Conservation (phyloP, 78 protist genomes). For the Salpingoeca rosetta region DNA sequence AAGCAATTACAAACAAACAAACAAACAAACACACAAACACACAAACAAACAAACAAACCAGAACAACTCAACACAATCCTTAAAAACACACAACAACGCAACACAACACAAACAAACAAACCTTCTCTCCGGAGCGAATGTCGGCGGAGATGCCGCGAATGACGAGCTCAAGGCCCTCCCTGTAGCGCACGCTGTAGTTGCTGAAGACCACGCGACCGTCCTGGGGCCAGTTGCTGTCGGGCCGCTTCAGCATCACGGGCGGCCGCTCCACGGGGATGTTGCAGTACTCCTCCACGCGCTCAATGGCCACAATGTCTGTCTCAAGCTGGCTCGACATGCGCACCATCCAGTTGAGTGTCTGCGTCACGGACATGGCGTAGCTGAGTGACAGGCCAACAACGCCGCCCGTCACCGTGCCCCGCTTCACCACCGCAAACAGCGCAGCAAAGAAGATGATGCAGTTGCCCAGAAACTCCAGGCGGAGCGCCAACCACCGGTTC, state of each 20-base stretch:
- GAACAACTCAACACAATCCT: too few relatives aligned
- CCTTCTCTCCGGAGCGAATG: conserved; percentile 53
- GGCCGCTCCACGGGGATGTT: conserved; percentile 12
- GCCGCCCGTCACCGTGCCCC: conserved; percentile 34
- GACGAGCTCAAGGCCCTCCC: conserved; percentile 59
- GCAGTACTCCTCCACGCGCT: conserved; percentile 48
- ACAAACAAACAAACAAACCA: too few relatives aligned
- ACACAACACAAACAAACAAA: conserved; percentile 43
- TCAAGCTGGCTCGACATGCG: conserved; percentile 41
- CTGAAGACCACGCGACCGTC: conserved; percentile 39
- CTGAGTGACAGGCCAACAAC: conserved; percentile 55
- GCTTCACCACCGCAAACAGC: conserved; percentile 28
- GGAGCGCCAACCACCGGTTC: conserved; percentile 68
- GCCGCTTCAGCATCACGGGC: neutral
- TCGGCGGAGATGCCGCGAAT: conserved; percentile 12
- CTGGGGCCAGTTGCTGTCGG: conserved; percentile 41
- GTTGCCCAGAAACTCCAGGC: conserved; percentile 49
- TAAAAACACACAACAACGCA: too few relatives aligned
- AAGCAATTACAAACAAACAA: too few relatives aligned
- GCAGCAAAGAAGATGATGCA: conserved; percentile 31
- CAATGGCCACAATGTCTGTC: conserved; percentile 60
- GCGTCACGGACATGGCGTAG: conserved; percentile 42
- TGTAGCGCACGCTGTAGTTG: conserved; percentile 44
- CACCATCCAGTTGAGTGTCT: conserved; percentile 39
- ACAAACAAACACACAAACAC: too few relatives aligned